Conservation (phyloP, 345 rosid species). For the Brassica nigra region DNA sequence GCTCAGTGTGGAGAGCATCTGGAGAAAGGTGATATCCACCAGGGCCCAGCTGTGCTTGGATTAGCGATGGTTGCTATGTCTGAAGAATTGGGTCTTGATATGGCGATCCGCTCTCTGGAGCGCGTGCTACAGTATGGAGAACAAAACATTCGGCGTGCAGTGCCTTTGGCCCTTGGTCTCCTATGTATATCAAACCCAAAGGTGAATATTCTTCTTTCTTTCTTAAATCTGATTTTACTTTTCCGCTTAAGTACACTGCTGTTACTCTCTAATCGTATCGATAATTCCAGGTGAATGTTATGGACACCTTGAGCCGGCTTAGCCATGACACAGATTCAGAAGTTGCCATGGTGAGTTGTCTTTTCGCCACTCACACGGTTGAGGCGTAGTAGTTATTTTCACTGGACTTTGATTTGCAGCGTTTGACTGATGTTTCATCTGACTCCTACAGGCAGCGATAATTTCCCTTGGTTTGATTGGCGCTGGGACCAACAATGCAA, state of each 20-base stretch:
- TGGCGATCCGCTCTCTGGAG: slow-evolving; percentile 92
- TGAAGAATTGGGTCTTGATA: slow-evolving; percentile 95
- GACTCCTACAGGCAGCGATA: slow-evolving; percentile 71
- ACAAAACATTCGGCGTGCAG: slow-evolving; percentile 82
- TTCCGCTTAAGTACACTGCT: neutral
- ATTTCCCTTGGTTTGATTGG: slow-evolving; percentile 94
- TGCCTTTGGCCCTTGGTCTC: slow-evolving; percentile 97
- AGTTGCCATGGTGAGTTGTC: slow-evolving; percentile 81
- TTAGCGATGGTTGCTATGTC: slow-evolving; percentile 99
- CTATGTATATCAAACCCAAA: slow-evolving; percentile 97
- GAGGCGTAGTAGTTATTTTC: slow-evolving; percentile 1
- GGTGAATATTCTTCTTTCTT: slow-evolving; percentile 44
- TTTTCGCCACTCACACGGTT: neutral
- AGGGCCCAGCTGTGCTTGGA: slow-evolving; percentile 97
- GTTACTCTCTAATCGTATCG: slow-evolving; percentile 4
- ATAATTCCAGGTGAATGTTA: slow-evolving; percentile 75
- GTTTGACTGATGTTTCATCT: slow-evolving; percentile 29
- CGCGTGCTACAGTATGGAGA: slow-evolving; percentile 96
- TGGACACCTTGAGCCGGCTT: slow-evolving; percentile 95
- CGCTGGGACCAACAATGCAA: slow-evolving; percentile 96
- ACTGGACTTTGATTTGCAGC: neutral
- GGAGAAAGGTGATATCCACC: slow-evolving; percentile 83
- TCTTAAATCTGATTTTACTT: neutral
- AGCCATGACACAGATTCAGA: slow-evolving; percentile 97
- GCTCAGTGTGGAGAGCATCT: slow-evolving; percentile 89